Percentiles rank a stretch among this genome's conserved stretches.
Evolutionary conservation across 345 rosid genomes (phyloP).

Genomic region (Rhodamnia rubescens): DNA sequence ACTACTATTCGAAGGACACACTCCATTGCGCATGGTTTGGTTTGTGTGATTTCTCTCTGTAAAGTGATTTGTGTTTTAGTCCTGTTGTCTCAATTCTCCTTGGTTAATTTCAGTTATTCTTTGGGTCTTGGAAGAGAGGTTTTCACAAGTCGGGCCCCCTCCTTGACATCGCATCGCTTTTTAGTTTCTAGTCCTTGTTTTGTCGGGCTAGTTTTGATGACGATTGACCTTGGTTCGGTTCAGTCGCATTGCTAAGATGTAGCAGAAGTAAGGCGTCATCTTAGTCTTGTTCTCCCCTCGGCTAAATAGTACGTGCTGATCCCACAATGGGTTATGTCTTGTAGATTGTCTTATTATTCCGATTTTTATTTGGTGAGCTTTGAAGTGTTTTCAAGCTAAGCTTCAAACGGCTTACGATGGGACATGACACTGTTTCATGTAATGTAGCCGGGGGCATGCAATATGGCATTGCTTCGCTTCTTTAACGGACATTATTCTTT

Average conservation of each 20-base stretch:
- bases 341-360: too few relatives aligned
- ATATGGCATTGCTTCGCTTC: too few relatives aligned
- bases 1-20: neutral
- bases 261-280: neutral
- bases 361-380: neutral
- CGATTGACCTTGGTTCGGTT: neutral
- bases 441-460: neutral
- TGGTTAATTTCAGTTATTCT: neutral
- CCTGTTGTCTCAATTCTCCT: neutral
- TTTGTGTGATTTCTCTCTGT: neutral
- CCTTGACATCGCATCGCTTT: constrained; percentile 12
- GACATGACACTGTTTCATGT: neutral
- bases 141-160: constrained; percentile 22
- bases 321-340: too few relatives aligned
- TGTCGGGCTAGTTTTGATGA: neutral
- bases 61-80: neutral
- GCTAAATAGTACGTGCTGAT: too few relatives aligned
- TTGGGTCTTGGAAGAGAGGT: constrained; percentile 52
- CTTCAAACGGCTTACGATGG: neutral
- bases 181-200: neutral
- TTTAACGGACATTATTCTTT: too few relatives aligned
- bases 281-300: neutral
- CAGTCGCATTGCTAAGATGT: neutral
- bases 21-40: neutral
- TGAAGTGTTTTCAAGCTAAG: neutral